phyloP scores from a whole-genome alignment of 371 early-diverging fungal genomes.

The Haplosporangium sp. region DNA sequence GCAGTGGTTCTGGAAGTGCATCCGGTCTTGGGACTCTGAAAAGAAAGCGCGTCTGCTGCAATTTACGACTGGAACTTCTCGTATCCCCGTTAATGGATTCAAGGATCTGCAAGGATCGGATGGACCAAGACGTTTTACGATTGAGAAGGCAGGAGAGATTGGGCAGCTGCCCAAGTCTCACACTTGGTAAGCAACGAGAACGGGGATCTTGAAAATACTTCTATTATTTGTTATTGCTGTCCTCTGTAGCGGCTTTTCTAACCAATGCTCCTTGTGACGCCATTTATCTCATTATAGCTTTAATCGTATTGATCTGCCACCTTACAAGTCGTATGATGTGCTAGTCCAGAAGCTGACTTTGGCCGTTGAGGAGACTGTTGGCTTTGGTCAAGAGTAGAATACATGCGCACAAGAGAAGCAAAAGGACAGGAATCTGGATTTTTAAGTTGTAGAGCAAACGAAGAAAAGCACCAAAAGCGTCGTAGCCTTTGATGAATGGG shows the following conservation, averaged over 20 bases:
- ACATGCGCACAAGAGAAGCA: no score
- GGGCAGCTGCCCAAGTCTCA: constrained; percentile 92
- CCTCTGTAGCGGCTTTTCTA: no score
- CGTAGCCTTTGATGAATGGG: no score
- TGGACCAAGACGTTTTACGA: constrained; percentile 95
- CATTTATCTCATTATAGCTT: constrained; percentile 67
- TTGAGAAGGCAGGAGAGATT: constrained; percentile 93
- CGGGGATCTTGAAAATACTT: not conserved
- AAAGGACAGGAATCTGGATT: no score
- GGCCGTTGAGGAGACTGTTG: constrained; percentile 94
- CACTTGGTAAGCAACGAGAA: constrained; percentile 79
- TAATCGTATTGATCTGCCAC: constrained; percentile 96
- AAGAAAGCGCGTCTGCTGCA: constrained; percentile 95
- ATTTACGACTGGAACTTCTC: constrained; percentile 98
- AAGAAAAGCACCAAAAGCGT: no score
- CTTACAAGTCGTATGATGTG: constrained; percentile 80
- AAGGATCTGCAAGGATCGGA: constrained; percentile 97
- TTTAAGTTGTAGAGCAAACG: no score
- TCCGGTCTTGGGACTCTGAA: constrained; percentile 90
- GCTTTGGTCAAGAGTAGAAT: constrained; percentile 82
- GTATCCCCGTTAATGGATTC: constrained; percentile 99
- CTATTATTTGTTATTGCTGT: not conserved
- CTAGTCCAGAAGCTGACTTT: constrained; percentile 86
- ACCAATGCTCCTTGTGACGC: not conserved
- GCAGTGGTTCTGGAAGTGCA: constrained; percentile 98